Conservation (phyloP, 2,329 filamentous ascomycete species). For the Pseudogymnoascus sp. region DNA sequence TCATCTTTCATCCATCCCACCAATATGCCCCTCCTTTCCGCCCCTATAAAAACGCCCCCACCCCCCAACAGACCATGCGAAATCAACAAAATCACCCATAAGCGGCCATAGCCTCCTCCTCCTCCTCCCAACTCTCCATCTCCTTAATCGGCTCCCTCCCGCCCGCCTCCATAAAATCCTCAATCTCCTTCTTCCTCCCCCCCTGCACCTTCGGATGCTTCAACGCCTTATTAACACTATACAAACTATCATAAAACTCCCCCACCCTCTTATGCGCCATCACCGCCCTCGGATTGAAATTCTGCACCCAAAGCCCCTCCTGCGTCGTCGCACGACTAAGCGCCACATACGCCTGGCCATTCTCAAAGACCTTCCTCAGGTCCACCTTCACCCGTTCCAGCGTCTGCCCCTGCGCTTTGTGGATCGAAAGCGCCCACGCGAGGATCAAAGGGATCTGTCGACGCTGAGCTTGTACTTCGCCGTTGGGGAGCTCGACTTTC, state of each 20-base stretch:
- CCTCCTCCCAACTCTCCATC: slow-evolving; percentile 1
- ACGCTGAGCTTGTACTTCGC: slow-evolving; percentile 84
- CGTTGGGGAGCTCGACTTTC: slow-evolving; percentile 96
- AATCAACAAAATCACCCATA: neutral
- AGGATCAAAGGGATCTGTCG: slow-evolving; percentile 80
- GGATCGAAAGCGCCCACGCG: slow-evolving; percentile 94
- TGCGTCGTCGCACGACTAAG: slow-evolving; percentile 87
- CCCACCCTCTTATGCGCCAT: slow-evolving; percentile 87
- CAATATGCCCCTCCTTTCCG: neutral
- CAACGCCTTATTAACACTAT: slow-evolving; percentile 54
- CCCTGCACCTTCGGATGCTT: slow-evolving; percentile 23
- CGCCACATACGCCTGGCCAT: slow-evolving; percentile 95
- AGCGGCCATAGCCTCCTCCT: slow-evolving; percentile 7
- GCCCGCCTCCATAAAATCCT: neutral
- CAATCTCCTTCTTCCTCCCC: neutral
- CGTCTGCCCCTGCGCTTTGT: slow-evolving; percentile 96
- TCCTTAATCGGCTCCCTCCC: neutral
- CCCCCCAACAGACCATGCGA: neutral
- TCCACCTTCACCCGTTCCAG: slow-evolving; percentile 86
- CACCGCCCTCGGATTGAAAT: slow-evolving; percentile 84
- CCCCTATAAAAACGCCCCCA: neutral
- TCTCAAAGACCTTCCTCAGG: slow-evolving; percentile 86
- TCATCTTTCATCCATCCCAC: neutral
- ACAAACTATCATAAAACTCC: slow-evolving; percentile 75
- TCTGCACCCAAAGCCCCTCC: slow-evolving; percentile 74